These are phyloP conservation scores for Bombardia bombarda DNA, from an alignment of 495 filamentous ascomycete species.

Conservation along the genomic window DNA sequence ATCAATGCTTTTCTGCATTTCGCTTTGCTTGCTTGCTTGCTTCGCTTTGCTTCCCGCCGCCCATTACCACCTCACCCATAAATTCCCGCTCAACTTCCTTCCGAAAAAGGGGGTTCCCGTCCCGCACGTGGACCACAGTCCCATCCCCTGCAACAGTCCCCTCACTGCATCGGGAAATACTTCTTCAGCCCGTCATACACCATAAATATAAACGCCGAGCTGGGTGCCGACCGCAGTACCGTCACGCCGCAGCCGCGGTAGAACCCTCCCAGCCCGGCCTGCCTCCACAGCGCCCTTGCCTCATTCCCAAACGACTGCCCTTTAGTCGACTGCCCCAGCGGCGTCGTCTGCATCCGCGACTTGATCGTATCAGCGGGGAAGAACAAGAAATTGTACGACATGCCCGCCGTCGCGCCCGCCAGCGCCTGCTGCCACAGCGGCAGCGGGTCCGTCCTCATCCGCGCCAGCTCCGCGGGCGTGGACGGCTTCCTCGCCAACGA, in stretches of 20 bases:
- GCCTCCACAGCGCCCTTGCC: slow-evolving; percentile 61
- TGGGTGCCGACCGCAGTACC: slow-evolving; percentile 75
- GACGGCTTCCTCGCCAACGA: slow-evolving; percentile 11
- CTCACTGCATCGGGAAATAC: slow-evolving; percentile 42
- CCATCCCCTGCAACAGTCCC: not conserved
- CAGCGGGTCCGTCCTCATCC: slow-evolving; percentile 30
- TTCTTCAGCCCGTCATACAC: slow-evolving; percentile 78
- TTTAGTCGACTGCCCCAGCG: slow-evolving; percentile 41
- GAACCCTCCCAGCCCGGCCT: slow-evolving; percentile 73
- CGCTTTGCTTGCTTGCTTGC: too few relatives aligned
- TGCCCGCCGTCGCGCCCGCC: slow-evolving; percentile 83
- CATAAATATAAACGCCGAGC: slow-evolving; percentile 95
- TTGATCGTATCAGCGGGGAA: slow-evolving; percentile 98
- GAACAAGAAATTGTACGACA: slow-evolving; percentile 93
- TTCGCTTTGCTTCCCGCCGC: too few relatives aligned
- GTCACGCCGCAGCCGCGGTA: slow-evolving; percentile 97
- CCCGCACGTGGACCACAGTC: not conserved
- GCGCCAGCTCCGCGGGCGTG: slow-evolving; percentile 21
- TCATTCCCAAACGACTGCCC: slow-evolving; percentile 62
- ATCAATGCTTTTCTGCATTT: too few relatives aligned
- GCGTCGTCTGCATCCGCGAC: slow-evolving; percentile 87
- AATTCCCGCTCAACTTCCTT: not conserved
- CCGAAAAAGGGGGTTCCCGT: too few relatives aligned
- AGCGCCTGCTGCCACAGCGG: slow-evolving; percentile 76
- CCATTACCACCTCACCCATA: not conserved